Evolutionary conservation across 1,139 yeast genomes (phyloP), one percentile per base, ranked within the genome.

Genomic region (Chernovozyma sophiae-reginae): DNA sequence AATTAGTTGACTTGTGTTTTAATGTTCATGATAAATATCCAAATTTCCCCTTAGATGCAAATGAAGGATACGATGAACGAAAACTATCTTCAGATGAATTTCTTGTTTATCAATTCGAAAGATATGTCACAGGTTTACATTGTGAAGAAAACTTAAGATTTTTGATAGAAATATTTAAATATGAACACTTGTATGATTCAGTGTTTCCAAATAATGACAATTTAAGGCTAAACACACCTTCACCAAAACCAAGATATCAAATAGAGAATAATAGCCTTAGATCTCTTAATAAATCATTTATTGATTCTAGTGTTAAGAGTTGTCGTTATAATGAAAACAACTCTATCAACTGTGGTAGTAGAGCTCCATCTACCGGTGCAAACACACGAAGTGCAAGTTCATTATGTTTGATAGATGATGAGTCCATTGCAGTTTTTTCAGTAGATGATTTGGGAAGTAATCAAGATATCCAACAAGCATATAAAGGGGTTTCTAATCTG

Each of bases 101-200:
- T 7, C 20, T 37, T 19, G 52, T 56, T 8, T 45, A 46, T 18
- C 43, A 43, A 16, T 61, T 61, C 31, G 49, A 47, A 25, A 44
- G 47, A 10, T 56, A 46, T 35, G 43, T 54, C 6, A 36, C 34
- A 13, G 45, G 55, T 11, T 45, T 59, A 14, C 77, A 72, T 45
- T 68, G 74, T 47, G 60, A 59, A 41, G 79, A 74, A 49, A 73
- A 71, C 48, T 56, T 74, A 33, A 51, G 59, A 34, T 74, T 74
- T 43, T 51, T 74, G 30, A 58, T 73, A 5, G 72, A 69, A 38
- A 67, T 72, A 14, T 71, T 58, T 52, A 66, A 65, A 36, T 73
- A 73, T 48, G 74, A 69, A 43, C 55, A 56, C 47, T 55, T 48
- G 43, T 61, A 52, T 43, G 60, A 55, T 34, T 49, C 52, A 25